phyloP scores from a whole-genome alignment of 768 basidiomycete species.

The Tremella yokohamensis region DNA sequence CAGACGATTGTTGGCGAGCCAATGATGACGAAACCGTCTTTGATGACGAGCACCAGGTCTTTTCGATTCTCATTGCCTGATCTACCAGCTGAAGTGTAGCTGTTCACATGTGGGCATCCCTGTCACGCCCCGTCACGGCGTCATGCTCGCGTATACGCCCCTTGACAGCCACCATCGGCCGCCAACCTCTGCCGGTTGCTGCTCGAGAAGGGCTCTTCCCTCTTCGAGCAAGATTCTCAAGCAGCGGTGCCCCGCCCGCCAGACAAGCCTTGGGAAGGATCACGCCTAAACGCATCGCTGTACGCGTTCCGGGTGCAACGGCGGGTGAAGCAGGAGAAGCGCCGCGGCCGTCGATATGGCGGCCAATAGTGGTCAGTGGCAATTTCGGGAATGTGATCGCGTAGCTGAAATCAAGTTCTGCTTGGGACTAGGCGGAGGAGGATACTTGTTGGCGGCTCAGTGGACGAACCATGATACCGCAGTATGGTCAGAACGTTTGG shows the following conservation, averaged over 20 bases:
- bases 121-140: no score
- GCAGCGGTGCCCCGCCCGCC: not conserved
- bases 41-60: no score
- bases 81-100: no score
- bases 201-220: not conserved
- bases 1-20: not conserved
- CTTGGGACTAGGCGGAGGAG: constrained; percentile 37
- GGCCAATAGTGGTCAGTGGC: constrained; percentile 34
- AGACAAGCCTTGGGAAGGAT: constrained; percentile 41
- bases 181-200: no score
- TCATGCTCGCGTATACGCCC: no score
- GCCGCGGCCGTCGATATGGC: constrained; percentile 38
- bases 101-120: no score
- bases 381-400: not conserved
- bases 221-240: not conserved
- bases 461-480: constrained; percentile 48
- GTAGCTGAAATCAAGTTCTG: constrained; percentile 36
- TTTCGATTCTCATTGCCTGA: no score
- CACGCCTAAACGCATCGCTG: constrained; percentile 41
- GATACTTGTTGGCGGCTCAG: constrained; percentile 36
- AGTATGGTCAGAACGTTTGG: constrained; percentile 41
- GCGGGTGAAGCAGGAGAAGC: constrained; percentile 9
- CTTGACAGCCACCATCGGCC: no score
- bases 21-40: not conserved
- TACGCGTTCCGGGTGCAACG: constrained; percentile 24